Percentiles rank a stretch among this genome's conserved stretches.
Evolutionary conservation across 1,284 basidiomycete genomes (phyloP).

Genomic region (Trametes sp.): DNA sequence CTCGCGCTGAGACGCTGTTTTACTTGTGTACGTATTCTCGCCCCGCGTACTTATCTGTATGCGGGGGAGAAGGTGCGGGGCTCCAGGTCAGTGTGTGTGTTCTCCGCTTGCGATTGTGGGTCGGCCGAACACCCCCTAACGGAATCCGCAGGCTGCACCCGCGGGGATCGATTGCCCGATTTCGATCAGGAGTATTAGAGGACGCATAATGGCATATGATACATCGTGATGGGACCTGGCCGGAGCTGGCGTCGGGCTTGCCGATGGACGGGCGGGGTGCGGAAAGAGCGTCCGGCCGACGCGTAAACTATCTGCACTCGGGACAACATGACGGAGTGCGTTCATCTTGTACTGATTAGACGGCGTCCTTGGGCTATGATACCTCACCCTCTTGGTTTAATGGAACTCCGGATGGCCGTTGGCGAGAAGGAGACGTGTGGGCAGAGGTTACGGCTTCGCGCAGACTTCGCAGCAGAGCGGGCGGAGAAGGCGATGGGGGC

Average conservation of each 20-base stretch:
- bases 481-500: background rate
- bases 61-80: background rate
- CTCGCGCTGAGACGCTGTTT: slow-evolving; percentile 9
- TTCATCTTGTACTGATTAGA: slow-evolving; percentile 9
- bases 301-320: slow-evolving; percentile 18
- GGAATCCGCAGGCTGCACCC: background rate
- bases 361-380: background rate
- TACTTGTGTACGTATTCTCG: slow-evolving; percentile 1
- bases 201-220: slow-evolving; percentile 23
- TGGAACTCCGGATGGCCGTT: no score
- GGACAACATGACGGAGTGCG: slow-evolving; percentile 14
- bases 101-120: background rate
- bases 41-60: background rate
- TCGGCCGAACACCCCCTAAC: slow-evolving; percentile 8
- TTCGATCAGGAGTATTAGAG: slow-evolving; percentile 19
- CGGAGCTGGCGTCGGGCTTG: slow-evolving; percentile 11
- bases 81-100: background rate
- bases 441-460: background rate
- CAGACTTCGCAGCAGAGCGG: background rate
- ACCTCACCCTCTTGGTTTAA: slow-evolving; percentile 2
- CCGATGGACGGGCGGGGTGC: slow-evolving; percentile 9
- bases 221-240: slow-evolving; percentile 23
- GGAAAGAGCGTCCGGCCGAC: slow-evolving; percentile 18
- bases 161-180: slow-evolving; percentile 5
- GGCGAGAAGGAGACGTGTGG: no score